These are phyloP conservation scores for Melastoma candidum DNA, from an alignment of 441 rosid genomes.

Conservation along the genomic window DNA sequence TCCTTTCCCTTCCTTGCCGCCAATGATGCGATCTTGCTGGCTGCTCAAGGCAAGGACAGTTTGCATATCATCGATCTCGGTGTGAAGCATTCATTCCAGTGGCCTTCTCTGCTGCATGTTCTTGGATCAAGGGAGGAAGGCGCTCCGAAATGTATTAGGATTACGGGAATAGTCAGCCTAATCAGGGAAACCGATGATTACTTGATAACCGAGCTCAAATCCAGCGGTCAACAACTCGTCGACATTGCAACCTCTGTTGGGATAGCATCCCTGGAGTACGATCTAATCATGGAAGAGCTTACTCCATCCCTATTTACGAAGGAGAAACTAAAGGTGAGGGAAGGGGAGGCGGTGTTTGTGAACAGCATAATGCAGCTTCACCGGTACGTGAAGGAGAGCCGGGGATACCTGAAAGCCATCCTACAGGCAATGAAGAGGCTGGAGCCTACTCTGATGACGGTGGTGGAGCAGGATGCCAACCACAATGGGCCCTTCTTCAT, in stretches of 20 bases:
- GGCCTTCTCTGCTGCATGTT: slow-evolving; percentile 47
- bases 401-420: slow-evolving; percentile 57
- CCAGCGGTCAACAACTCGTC: slow-evolving; percentile 26
- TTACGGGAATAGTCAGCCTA: slow-evolving; percentile 25
- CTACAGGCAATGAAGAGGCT: slow-evolving; percentile 60
- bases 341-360: slow-evolving; percentile 43
- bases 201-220: slow-evolving; percentile 18
- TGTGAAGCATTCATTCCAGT: slow-evolving; percentile 49
- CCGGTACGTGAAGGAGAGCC: slow-evolving; percentile 51
- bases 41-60: slow-evolving; percentile 34
- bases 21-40: slow-evolving; percentile 57
- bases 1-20: slow-evolving; percentile 65
- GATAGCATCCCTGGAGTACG: slow-evolving; percentile 24
- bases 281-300: slow-evolving; percentile 21
- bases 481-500: slow-evolving; percentile 69
- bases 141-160: slow-evolving; percentile 32
- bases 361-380: slow-evolving; percentile 53
- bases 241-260: slow-evolving; percentile 35
- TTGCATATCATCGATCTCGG: slow-evolving; percentile 53
- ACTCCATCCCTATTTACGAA: slow-evolving; percentile 27
- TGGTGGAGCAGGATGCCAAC: slow-evolving; percentile 62
- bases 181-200: slow-evolving; percentile 12
- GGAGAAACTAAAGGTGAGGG: slow-evolving; percentile 39
- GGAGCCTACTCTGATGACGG: slow-evolving; percentile 34
- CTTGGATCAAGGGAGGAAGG: slow-evolving; percentile 48